Percentiles rank a stretch among this genome's conserved stretches.
phyloP scores from a whole-genome alignment of 2,329 filamentous ascomycete genomes.

The Nothopassalora personata region DNA sequence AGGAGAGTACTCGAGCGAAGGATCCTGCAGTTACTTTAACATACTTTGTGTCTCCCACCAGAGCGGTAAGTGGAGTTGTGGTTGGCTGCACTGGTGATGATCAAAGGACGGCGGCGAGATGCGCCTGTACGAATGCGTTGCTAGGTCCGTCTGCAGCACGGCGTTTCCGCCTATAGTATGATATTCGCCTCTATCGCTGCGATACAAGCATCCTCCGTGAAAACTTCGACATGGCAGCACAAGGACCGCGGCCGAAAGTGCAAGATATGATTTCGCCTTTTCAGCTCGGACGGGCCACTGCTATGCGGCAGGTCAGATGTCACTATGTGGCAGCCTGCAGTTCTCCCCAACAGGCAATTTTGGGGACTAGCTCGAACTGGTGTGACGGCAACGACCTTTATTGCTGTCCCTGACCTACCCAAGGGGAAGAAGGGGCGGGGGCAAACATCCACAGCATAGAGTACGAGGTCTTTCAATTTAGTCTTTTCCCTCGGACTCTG shows the following conservation, averaged over 20 bases:
- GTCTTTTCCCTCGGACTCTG: too few relatives aligned
- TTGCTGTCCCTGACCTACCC: too few relatives aligned
- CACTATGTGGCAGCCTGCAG: too few relatives aligned
- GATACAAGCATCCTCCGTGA: background rate
- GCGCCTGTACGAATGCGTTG: background rate
- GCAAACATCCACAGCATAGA: too few relatives aligned
- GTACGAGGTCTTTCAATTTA: too few relatives aligned
- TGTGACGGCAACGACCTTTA: too few relatives aligned
- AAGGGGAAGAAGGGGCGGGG: too few relatives aligned
- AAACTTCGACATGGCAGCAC: background rate
- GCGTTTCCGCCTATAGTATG: background rate
- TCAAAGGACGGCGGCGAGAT: slow-evolving; percentile 1
- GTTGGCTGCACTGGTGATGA: background rate
- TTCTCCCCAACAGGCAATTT: too few relatives aligned
- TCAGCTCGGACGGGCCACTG: background rate
- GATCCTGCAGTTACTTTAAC: background rate
- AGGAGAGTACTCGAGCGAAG: background rate
- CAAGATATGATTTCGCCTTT: background rate
- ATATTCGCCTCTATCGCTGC: background rate
- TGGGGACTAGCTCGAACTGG: too few relatives aligned
- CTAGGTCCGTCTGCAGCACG: background rate
- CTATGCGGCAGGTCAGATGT: background rate
- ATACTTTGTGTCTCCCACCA: background rate
- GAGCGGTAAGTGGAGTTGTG: background rate
- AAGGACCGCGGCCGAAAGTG: background rate